Percentiles rank a stretch among this genome's conserved stretches.
phyloP scores from a whole-genome alignment of 1,139 yeast species.

The Zygoascus meyerae region DNA sequence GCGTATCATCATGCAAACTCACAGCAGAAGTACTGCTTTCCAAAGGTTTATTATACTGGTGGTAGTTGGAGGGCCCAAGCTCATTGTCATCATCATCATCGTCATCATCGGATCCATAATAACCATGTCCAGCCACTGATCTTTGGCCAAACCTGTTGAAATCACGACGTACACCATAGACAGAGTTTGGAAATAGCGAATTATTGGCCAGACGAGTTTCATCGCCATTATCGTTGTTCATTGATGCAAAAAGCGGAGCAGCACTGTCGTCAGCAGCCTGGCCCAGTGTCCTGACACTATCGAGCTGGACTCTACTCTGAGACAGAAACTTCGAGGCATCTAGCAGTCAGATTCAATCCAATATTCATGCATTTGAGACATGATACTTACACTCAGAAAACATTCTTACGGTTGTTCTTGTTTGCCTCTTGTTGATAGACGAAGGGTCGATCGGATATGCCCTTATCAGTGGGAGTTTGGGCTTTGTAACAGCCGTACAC shows the following conservation, averaged over 20 bases:
- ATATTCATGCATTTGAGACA: too few species aligned
- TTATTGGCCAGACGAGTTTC: conserved; percentile 11
- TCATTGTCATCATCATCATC: conserved; percentile 17
- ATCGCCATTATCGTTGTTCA: conserved; percentile 21
- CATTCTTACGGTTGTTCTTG: conserved; percentile 4
- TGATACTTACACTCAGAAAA: conserved; percentile 19
- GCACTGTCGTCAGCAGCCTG: conserved; percentile 12
- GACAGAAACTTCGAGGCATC: conserved; percentile 38
- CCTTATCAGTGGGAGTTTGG: not conserved
- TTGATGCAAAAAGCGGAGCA: conserved; percentile 33
- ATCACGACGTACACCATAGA: conserved; percentile 18
- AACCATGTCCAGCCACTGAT: conserved; percentile 1
- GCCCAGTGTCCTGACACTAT: conserved; percentile 12
- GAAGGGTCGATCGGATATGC: not conserved
- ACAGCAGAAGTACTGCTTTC: conserved; percentile 12
- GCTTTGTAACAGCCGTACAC: too few species aligned
- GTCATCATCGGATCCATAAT: conserved; percentile 10
- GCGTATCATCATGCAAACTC: conserved; percentile 18
- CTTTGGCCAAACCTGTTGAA: conserved; percentile 16
- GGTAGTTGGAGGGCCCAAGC: conserved; percentile 3
- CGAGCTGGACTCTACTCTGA: conserved; percentile 31
- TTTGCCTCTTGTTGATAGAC: not conserved
- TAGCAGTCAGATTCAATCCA: conserved; percentile 13
- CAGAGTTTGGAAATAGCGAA: conserved; percentile 15
- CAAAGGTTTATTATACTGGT: not conserved